phyloP scores from a whole-genome alignment of 495 filamentous ascomycete species.

The Pyronema omphalodes region DNA sequence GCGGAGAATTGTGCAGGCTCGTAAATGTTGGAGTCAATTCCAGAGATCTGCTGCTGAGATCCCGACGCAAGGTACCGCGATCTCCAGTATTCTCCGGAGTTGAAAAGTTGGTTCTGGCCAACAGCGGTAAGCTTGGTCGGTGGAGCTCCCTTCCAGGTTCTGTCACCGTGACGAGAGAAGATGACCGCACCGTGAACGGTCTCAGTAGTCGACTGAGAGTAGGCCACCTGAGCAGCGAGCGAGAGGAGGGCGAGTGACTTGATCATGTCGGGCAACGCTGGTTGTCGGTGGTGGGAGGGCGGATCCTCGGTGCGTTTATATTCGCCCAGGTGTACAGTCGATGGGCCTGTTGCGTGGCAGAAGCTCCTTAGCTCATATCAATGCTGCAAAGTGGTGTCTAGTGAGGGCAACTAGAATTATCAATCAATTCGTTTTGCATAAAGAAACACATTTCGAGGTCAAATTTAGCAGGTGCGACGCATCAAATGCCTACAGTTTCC shows the following conservation, averaged over 20 bases:
- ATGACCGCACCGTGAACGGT: slow-evolving; percentile 50
- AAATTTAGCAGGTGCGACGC: no score
- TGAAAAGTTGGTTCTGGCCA: slow-evolving; percentile 47
- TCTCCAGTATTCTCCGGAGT: slow-evolving; percentile 43
- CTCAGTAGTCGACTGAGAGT: slow-evolving; percentile 22
- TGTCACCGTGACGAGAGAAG: slow-evolving; percentile 57
- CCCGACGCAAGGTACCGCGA: slow-evolving; percentile 35
- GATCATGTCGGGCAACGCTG: background rate
- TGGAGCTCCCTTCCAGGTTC: slow-evolving; percentile 39
- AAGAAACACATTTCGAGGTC: no score
- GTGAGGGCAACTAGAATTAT: no score
- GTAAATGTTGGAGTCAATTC: slow-evolving; percentile 10
- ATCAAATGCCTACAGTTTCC: no score
- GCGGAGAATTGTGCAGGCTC: slow-evolving; percentile 10
- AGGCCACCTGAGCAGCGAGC: background rate
- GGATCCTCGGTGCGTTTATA: no score
- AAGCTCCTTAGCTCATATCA: background rate
- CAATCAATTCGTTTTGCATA: no score
- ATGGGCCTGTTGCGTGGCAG: no score
- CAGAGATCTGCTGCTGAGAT: slow-evolving; percentile 25
- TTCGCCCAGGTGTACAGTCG: no score
- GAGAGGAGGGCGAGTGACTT: background rate
- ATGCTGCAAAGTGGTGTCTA: no score
- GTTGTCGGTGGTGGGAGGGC: no score
- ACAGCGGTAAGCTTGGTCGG: slow-evolving; percentile 42